These are phyloP conservation scores for Mycena kentingensis DNA, from an alignment of 768 basidiomycete genomes.

Conservation along the genomic window DNA sequence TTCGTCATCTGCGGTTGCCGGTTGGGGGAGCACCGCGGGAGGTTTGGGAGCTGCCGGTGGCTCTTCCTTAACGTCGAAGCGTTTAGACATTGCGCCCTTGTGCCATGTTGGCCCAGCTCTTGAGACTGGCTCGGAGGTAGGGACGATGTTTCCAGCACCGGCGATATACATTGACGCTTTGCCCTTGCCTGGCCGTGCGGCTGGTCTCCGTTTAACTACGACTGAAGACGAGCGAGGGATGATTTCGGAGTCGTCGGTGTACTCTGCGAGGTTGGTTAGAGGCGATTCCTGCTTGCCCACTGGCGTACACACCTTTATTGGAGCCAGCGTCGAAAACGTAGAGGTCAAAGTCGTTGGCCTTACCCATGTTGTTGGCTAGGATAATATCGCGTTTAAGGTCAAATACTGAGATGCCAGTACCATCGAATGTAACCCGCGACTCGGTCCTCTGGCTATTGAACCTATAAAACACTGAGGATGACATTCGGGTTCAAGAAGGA, in stretches of 20 bases:
- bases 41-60: conserved; percentile 36
- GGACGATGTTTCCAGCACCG: conserved; percentile 42
- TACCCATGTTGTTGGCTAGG: conserved; percentile 91
- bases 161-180: conserved; percentile 78
- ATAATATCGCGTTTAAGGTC: conserved; percentile 99
- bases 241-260: conserved; percentile 87
- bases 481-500: conserved; percentile 51
- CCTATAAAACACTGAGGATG: conserved; percentile 97
- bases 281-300: no score
- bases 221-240: conserved; percentile 96
- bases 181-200: conserved; percentile 78
- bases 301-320: conserved; percentile 86
- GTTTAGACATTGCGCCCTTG: conserved; percentile 78
- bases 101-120: conserved; percentile 54
- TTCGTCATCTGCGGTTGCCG: conserved; percentile 62
- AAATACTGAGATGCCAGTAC: conserved; percentile 98
- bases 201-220: conserved; percentile 87
- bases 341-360: conserved; percentile 97
- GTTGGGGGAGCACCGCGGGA: conserved; percentile 38
- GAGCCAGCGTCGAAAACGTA: conserved; percentile 80
- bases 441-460: conserved; percentile 96
- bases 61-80: conserved; percentile 89
- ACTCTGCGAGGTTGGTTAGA: conserved; percentile 54
- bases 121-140: conserved; percentile 51
- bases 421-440: conserved; percentile 95